These are phyloP conservation scores for Russula compacta DNA, from an alignment of 768 basidiomycete species.

Conservation along the genomic window DNA sequence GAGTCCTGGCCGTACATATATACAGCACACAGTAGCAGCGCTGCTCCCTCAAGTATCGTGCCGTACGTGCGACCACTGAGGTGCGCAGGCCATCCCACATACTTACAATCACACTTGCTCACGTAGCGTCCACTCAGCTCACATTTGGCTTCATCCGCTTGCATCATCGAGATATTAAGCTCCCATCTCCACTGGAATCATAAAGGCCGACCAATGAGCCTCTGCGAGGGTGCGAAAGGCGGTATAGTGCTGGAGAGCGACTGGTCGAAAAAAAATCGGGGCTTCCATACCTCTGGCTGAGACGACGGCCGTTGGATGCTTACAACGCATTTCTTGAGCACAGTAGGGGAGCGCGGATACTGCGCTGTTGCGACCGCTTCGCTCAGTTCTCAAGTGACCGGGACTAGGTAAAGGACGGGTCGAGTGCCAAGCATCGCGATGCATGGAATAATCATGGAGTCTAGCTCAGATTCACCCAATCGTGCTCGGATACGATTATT, in stretches of 20 bases:
- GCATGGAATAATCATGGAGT: not conserved
- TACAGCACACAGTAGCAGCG: too few species aligned
- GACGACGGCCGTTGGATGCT: not conserved
- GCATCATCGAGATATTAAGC: not conserved
- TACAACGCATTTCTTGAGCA: not conserved
- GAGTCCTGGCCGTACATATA: too few species aligned
- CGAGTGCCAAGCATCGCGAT: not conserved
- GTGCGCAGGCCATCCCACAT: too few species aligned
- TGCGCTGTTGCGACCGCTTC: not conserved
- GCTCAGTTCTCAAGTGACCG: not conserved
- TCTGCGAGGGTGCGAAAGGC: not conserved
- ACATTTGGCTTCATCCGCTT: too few species aligned
- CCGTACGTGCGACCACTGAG: too few species aligned
- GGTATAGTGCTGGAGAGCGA: not conserved
- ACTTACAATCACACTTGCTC: too few species aligned
- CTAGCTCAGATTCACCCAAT: not conserved
- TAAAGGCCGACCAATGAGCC: not conserved
- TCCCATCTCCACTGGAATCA: not conserved
- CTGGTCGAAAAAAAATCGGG: not conserved
- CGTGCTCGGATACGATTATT: not conserved
- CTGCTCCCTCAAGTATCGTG: too few species aligned
- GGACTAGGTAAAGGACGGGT: too few species aligned
- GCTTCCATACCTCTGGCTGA: not conserved
- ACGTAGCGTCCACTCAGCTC: too few species aligned
- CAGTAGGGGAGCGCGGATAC: not conserved